These are phyloP conservation scores for Suillus luteus DNA, from an alignment of 768 basidiomycete species.

Conservation along the genomic window DNA sequence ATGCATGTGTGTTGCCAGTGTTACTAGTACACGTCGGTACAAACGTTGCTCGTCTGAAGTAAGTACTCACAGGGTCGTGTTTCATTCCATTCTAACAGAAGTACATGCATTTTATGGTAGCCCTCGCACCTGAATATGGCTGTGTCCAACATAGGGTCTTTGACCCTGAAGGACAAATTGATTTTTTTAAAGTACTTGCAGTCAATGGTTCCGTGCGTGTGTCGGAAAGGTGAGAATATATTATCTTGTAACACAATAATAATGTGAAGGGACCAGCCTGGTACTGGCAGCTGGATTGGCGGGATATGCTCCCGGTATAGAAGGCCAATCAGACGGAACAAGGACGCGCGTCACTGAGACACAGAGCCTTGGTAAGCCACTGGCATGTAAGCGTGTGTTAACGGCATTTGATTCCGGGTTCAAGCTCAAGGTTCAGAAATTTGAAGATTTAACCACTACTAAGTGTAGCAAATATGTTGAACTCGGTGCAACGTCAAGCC, in stretches of 20 bases:
- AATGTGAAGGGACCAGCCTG: neutral
- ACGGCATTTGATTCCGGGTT: neutral
- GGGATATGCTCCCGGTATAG: neutral
- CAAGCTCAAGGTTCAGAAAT: neutral
- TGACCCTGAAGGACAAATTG: too few species aligned
- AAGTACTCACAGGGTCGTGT: too few species aligned
- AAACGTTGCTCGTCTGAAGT: too few species aligned
- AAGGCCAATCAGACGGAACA: neutral
- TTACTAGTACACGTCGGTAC: too few species aligned
- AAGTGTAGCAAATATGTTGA: neutral
- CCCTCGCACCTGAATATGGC: too few species aligned
- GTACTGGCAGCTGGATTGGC: neutral
- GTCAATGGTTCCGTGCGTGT: neutral
- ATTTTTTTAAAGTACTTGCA: too few species aligned
- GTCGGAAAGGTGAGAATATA: neutral
- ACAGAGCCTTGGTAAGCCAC: neutral
- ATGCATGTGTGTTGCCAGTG: too few species aligned
- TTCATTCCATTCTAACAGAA: too few species aligned
- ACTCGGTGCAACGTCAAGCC: neutral
- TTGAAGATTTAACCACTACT: neutral
- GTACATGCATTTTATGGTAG: too few species aligned
- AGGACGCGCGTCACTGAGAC: neutral
- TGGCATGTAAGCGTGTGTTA: neutral
- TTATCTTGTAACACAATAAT: neutral
- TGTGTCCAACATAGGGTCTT: too few species aligned